These are phyloP conservation scores for Flammula alnicola DNA, from an alignment of 1,284 basidiomycete genomes.

Conservation along the genomic window DNA sequence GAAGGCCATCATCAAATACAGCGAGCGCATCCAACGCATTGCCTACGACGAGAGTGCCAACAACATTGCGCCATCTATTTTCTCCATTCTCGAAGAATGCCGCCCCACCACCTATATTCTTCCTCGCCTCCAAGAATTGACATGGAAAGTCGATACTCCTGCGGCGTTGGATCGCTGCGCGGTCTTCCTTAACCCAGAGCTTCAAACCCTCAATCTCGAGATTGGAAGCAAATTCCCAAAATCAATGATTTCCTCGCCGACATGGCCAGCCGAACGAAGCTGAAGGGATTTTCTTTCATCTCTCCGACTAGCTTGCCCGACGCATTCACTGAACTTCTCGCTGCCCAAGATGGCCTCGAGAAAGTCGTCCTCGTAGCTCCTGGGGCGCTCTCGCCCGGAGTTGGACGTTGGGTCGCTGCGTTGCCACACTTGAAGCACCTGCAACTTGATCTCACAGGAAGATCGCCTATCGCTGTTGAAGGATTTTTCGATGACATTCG, in stretches of 20 bases:
- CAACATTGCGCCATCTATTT: slow-evolving; percentile 64
- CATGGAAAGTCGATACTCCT: slow-evolving; percentile 71
- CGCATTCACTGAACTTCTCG: slow-evolving; percentile 65
- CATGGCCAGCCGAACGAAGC: slow-evolving; percentile 60
- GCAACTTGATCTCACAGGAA: slow-evolving; percentile 71
- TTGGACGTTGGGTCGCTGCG: slow-evolving; percentile 72
- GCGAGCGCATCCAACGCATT: slow-evolving; percentile 65
- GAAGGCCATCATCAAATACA: slow-evolving; percentile 65
- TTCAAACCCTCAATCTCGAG: slow-evolving; percentile 65
- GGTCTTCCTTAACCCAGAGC: slow-evolving; percentile 64
- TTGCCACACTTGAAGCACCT: slow-evolving; percentile 63
- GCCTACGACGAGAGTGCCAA: slow-evolving; percentile 70
- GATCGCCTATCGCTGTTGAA: slow-evolving; percentile 68
- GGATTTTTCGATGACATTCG: slow-evolving; percentile 75
- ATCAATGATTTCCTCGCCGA: slow-evolving; percentile 64
- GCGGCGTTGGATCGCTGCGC: slow-evolving; percentile 64
- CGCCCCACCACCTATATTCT: slow-evolving; percentile 66
- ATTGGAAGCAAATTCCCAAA: slow-evolving; percentile 57
- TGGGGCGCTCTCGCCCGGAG: slow-evolving; percentile 63
- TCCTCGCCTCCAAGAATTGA: slow-evolving; percentile 67
- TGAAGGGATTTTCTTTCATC: slow-evolving; percentile 69
- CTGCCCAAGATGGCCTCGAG: slow-evolving; percentile 61
- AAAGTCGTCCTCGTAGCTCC: slow-evolving; percentile 69
- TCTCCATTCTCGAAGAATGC: slow-evolving; percentile 64
- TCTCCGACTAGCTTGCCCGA: slow-evolving; percentile 72